phyloP scores from a whole-genome alignment of 2,329 filamentous ascomycete genomes.

The Scedosporium aurantiacum region DNA sequence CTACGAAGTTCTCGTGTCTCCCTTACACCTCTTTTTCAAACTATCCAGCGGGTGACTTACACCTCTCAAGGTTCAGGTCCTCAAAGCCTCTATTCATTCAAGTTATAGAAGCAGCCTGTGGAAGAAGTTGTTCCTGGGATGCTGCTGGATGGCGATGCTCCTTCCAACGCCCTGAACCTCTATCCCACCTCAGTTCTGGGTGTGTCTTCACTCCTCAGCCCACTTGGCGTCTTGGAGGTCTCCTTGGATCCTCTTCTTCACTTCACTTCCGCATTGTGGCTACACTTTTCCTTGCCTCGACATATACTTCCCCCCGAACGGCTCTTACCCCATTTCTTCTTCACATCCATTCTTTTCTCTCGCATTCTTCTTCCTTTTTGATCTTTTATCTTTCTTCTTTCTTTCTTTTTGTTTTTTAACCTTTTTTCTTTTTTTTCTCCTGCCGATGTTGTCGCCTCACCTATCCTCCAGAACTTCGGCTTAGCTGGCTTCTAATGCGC shows the following conservation, averaged over 20 bases:
- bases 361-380: neutral
- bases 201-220: neutral
- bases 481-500: too few species aligned
- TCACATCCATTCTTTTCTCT: neutral
- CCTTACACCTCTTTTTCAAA: neutral
- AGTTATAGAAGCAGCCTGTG: neutral
- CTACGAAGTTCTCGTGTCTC: neutral
- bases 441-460: too few species aligned
- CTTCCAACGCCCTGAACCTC: neutral
- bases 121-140: neutral
- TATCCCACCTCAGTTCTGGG: neutral
- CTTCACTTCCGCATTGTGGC: neutral
- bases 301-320: neutral
- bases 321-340: neutral
- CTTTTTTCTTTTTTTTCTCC: neutral
- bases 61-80: neutral
- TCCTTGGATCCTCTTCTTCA: neutral
- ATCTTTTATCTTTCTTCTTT: too few species aligned
- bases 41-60: neutral
- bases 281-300: neutral
- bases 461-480: too few species aligned
- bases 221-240: neutral
- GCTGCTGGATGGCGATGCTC: neutral
- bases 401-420: too few species aligned
- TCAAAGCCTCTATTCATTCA: neutral